Evolutionary conservation across 495 filamentous ascomycete species (phyloP).

Genomic region (Podospora pseudoanserina): DNA sequence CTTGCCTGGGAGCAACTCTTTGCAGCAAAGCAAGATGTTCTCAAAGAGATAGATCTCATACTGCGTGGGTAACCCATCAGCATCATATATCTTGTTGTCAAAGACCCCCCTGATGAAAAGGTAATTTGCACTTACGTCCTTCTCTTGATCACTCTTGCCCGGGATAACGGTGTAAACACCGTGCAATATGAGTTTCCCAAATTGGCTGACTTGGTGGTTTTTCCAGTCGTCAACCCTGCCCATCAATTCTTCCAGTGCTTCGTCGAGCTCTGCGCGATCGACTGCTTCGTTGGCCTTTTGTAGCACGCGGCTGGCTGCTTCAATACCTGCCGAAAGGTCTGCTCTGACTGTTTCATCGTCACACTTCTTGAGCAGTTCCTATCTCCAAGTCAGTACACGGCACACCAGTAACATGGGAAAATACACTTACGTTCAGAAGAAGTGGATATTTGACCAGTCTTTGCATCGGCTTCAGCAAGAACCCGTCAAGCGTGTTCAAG

Average conservation of each 20-base stretch:
- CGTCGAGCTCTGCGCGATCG: slow-evolving; percentile 73
- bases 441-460: slow-evolving; percentile 91
- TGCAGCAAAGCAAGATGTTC: slow-evolving; percentile 93
- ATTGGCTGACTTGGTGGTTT: slow-evolving; percentile 80
- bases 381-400: slow-evolving; percentile 3
- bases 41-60: slow-evolving; percentile 98
- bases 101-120: neutral
- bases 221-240: slow-evolving; percentile 97
- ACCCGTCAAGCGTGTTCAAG: slow-evolving; percentile 71
- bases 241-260: slow-evolving; percentile 76
- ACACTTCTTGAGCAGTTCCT: slow-evolving; percentile 84
- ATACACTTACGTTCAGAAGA: slow-evolving; percentile 68
- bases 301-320: slow-evolving; percentile 71
- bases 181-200: slow-evolving; percentile 82
- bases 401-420: slow-evolving; percentile 18
- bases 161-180: slow-evolving; percentile 95
- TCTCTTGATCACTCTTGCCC: slow-evolving; percentile 71
- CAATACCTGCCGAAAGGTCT: slow-evolving; percentile 68
- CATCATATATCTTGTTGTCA: neutral
- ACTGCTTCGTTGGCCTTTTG: slow-evolving; percentile 85
- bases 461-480: slow-evolving; percentile 95
- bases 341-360: slow-evolving; percentile 63
- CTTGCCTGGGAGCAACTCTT: slow-evolving; percentile 86
- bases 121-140: slow-evolving; percentile 61
- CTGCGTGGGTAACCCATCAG: slow-evolving; percentile 40